These are phyloP conservation scores for Marasmius fiardii DNA, from an alignment of 1,284 basidiomycete species.

Conservation along the genomic window DNA sequence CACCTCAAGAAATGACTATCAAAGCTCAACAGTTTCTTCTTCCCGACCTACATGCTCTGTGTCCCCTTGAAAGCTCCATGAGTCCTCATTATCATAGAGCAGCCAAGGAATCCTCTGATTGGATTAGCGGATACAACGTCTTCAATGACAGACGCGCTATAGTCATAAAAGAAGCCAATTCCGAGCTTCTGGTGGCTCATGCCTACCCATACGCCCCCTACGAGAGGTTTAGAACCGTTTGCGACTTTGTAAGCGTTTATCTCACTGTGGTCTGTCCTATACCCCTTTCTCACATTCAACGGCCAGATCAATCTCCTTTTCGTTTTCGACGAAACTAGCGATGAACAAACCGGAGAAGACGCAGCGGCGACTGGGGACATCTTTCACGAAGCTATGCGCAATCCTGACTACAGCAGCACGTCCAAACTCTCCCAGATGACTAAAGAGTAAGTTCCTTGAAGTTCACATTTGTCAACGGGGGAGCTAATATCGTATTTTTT, in stretches of 20 bases:
- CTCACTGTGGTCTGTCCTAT: neutral
- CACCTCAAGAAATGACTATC: constrained; percentile 26
- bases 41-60: constrained; percentile 52
- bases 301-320: constrained; percentile 58
- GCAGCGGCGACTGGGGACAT: constrained; percentile 51
- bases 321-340: constrained; percentile 67
- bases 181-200: constrained; percentile 57
- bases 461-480: too few relatives aligned
- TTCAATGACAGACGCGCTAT: constrained; percentile 60
- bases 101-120: constrained; percentile 52
- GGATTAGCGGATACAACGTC: constrained; percentile 59
- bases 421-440: constrained; percentile 56
- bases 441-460: constrained; percentile 45
- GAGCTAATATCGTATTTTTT: neutral
- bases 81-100: constrained; percentile 57
- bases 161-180: constrained; percentile 55
- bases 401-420: constrained; percentile 50
- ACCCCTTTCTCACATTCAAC: neutral
- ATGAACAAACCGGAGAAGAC: constrained; percentile 57
- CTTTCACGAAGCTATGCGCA: constrained; percentile 50
- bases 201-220: constrained; percentile 58
- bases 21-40: constrained; percentile 41
- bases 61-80: constrained; percentile 40
- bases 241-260: constrained; percentile 6
- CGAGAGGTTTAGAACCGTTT: constrained; percentile 39